Conservation (phyloP, 148 eudicot species). For the Chenopodium album region DNA sequence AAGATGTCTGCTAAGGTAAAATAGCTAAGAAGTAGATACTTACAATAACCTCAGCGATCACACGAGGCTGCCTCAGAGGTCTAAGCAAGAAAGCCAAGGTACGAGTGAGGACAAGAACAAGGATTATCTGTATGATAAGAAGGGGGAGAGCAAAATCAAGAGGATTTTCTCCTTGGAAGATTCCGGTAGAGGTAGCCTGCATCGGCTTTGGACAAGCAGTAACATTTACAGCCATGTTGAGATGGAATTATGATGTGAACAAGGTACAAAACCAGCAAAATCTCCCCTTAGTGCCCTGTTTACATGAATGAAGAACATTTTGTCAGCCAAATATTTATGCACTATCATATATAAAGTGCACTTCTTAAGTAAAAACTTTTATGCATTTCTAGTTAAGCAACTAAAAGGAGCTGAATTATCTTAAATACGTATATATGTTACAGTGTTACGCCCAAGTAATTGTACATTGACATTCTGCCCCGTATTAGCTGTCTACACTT, state of each 20-base stretch:
- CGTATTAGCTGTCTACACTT: no score
- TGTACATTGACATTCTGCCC: no score
- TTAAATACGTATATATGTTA: no score
- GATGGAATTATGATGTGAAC: constrained; percentile 5
- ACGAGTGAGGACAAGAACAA: constrained; percentile 66
- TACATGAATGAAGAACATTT: neutral
- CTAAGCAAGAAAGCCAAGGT: constrained; percentile 55
- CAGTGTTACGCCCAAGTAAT: no score
- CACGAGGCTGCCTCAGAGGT: constrained; percentile 83
- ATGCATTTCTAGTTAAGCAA: no score
- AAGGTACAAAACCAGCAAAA: neutral
- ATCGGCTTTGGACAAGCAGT: constrained; percentile 52
- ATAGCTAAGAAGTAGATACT: constrained; percentile 24
- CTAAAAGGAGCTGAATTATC: no score
- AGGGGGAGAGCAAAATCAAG: constrained; percentile 77
- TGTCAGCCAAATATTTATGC: constrained; percentile 12
- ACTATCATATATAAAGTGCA: neutral
- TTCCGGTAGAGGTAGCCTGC: constrained; percentile 73
- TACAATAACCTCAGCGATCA: constrained; percentile 77
- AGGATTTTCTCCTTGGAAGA: constrained; percentile 69
- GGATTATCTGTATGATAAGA: constrained; percentile 61
- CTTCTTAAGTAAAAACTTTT: no score
- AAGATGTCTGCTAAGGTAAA: neutral
- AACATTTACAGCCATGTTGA: constrained; percentile 45
- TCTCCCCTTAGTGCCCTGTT: constrained; percentile 7